These are phyloP conservation scores for Rugonectria rugulosa DNA, from an alignment of 2,329 filamentous ascomycete genomes.

Conservation along the genomic window DNA sequence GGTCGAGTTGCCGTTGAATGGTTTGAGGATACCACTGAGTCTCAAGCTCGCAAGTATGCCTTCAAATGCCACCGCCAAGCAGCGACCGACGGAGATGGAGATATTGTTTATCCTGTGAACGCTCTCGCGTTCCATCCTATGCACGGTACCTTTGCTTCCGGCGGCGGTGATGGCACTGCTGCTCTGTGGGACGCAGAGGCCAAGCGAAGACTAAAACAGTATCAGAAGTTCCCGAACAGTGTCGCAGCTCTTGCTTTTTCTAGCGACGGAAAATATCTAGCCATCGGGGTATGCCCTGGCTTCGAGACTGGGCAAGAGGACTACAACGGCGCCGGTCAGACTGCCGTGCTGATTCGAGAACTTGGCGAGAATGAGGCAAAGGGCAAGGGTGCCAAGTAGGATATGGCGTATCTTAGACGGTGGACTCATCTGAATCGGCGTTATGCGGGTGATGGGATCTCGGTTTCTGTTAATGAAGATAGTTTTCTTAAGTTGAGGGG, in stretches of 20 bases:
- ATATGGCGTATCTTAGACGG: conserved; percentile 11
- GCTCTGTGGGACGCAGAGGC: conserved; percentile 91
- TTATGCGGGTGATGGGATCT: conserved; percentile 39
- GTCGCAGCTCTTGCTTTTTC: conserved; percentile 82
- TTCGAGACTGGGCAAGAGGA: conserved; percentile 90
- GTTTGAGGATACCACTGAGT: conserved; percentile 90
- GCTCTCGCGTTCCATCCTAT: conserved; percentile 87
- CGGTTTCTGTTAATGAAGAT: conserved; percentile 34
- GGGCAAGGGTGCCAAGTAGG: conserved; percentile 77
- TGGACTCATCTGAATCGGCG: conserved; percentile 40
- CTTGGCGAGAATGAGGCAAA: conserved; percentile 88
- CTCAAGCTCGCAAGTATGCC: conserved; percentile 92
- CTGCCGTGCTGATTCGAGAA: conserved; percentile 83
- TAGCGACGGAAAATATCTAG: conserved; percentile 77
- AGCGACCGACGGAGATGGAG: conserved; percentile 67
- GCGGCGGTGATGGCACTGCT: conserved; percentile 90
- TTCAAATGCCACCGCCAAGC: conserved; percentile 97
- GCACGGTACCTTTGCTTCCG: conserved; percentile 85
- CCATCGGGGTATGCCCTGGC: conserved; percentile 82
- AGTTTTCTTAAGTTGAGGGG: conserved; percentile 29
- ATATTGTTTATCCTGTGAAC: conserved; percentile 92
- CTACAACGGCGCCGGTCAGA: conserved; percentile 73
- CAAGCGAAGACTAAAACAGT: conserved; percentile 89
- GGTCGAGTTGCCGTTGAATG: conserved; percentile 96
- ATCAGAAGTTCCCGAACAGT: conserved; percentile 82